Evolutionary conservation across 192 early-diverging fungal species (phyloP).

Genomic region (Phycomyces nitens): DNA sequence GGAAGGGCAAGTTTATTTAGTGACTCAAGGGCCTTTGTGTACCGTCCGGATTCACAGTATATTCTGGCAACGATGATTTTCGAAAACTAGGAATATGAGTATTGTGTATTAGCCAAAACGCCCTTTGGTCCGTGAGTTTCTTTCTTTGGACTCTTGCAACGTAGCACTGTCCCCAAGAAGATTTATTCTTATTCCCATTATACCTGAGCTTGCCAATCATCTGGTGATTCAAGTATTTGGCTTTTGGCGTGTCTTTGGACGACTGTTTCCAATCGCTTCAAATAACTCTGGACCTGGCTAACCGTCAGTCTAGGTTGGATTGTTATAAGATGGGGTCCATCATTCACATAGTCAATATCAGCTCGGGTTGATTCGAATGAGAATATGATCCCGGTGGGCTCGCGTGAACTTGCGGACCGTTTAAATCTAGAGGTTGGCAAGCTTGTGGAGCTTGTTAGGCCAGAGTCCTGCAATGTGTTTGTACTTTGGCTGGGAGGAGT

Average conservation of each 20-base stretch:
- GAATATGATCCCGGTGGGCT: no score
- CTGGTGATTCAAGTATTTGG: constrained; percentile 2
- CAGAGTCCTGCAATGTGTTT: no score
- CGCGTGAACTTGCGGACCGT: no score
- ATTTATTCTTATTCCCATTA: no score
- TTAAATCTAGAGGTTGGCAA: no score
- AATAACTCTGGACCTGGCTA: constrained; percentile 3
- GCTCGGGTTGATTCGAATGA: no score
- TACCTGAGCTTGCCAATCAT: constrained; percentile 23
- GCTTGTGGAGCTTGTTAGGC: no score
- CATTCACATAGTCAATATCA: no score
- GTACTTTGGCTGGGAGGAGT: no score
- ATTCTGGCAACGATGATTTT: constrained; percentile 54
- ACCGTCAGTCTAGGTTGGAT: no score
- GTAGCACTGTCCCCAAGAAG: no score
- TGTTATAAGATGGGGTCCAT: no score
- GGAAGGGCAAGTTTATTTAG: constrained; percentile 35
- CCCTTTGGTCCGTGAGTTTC: background rate
- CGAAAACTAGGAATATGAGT: constrained; percentile 25
- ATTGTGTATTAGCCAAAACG: background rate
- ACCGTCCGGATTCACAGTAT: constrained; percentile 52
- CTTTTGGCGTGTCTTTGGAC: constrained; percentile 16
- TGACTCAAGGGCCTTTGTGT: constrained; percentile 39
- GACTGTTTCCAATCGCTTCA: constrained; percentile 6
- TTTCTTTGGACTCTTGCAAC: background rate